Percentiles rank a stretch among this genome's conserved stretches.
Conservation (phyloP, 2,329 filamentous ascomycete species). For the Aspergillus ustus region DNA sequence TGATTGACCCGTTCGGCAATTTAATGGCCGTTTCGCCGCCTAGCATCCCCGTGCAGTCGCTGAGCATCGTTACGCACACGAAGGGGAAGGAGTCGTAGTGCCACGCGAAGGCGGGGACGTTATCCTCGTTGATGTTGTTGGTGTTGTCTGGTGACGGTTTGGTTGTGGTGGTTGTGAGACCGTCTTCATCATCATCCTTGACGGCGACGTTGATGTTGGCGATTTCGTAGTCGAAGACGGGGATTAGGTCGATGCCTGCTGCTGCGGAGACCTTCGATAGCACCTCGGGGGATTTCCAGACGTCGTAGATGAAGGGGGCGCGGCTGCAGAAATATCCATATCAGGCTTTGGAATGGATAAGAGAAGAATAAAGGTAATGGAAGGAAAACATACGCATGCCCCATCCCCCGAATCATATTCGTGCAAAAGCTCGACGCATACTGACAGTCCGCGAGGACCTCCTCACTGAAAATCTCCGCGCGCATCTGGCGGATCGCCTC, state of each 20-base stretch:
- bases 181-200: constrained; percentile 17
- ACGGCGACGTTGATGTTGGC: constrained; percentile 62
- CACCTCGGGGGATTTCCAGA: constrained; percentile 60
- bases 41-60: constrained; percentile 65
- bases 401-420: constrained; percentile 58
- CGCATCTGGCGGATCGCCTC: constrained; percentile 67
- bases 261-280: constrained; percentile 60
- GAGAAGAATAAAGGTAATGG: too few species aligned
- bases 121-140: constrained; percentile 41
- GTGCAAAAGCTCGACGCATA: constrained; percentile 61
- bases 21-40: constrained; percentile 67
- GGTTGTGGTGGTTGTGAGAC: neutral
- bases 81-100: constrained; percentile 64
- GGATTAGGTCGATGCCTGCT: constrained; percentile 63
- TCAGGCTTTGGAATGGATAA: too few species aligned
- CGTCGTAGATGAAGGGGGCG: constrained; percentile 65
- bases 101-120: constrained; percentile 63
- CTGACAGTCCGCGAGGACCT: constrained; percentile 60
- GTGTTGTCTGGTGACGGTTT: neutral
- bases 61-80: constrained; percentile 67
- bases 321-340: constrained; percentile 47
- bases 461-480: constrained; percentile 62
- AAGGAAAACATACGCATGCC: constrained; percentile 52
- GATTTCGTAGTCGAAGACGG: constrained; percentile 62
- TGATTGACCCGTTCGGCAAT: constrained; percentile 28